phyloP scores from a whole-genome alignment of 2,329 filamentous ascomycete species.

The Ampelomyces quisqualis region DNA sequence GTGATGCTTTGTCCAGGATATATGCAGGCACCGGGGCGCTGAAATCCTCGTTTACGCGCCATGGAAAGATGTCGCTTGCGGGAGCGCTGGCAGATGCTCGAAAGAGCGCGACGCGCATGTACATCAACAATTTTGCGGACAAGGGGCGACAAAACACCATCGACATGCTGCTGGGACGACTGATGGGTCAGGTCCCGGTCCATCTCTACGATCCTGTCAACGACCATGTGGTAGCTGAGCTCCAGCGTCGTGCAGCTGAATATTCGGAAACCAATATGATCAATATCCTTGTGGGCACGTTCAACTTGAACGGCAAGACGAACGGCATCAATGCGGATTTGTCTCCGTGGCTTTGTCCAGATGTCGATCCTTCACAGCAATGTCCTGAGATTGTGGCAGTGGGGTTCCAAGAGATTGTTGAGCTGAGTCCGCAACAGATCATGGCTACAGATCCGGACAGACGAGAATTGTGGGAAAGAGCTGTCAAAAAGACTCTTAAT shows the following conservation, averaged over 20 bases:
- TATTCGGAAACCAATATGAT: conserved; percentile 75
- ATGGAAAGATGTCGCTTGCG: conserved; percentile 92
- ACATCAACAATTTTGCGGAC: conserved; percentile 97
- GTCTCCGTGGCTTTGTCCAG: conserved; percentile 80
- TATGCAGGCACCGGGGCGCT: conserved; percentile 95
- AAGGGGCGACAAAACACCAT: conserved; percentile 92
- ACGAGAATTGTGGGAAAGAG: conserved; percentile 81
- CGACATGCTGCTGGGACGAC: conserved; percentile 81
- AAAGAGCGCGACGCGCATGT: conserved; percentile 90
- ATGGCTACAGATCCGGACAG: conserved; percentile 95
- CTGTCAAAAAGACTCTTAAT: conserved; percentile 78
- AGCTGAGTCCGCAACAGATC: conserved; percentile 94
- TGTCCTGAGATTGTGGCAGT: conserved; percentile 85
- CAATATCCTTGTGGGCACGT: conserved; percentile 82
- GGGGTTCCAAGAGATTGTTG: conserved; percentile 98
- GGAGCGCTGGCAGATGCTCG: conserved; percentile 92
- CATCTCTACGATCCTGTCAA: conserved; percentile 92
- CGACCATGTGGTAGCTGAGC: conserved; percentile 78
- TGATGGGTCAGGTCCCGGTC: conserved; percentile 81
- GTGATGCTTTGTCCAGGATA: conserved; percentile 88
- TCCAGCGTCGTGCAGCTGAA: conserved; percentile 66
- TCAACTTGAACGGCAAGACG: conserved; percentile 90
- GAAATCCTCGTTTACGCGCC: conserved; percentile 91
- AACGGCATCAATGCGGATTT: conserved; percentile 77
- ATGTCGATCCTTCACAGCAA: conserved; percentile 55